Base-by-base conservation (phyloP, 371 early-diverging fungal genomes). In the Mortierella sp. region DNA sequence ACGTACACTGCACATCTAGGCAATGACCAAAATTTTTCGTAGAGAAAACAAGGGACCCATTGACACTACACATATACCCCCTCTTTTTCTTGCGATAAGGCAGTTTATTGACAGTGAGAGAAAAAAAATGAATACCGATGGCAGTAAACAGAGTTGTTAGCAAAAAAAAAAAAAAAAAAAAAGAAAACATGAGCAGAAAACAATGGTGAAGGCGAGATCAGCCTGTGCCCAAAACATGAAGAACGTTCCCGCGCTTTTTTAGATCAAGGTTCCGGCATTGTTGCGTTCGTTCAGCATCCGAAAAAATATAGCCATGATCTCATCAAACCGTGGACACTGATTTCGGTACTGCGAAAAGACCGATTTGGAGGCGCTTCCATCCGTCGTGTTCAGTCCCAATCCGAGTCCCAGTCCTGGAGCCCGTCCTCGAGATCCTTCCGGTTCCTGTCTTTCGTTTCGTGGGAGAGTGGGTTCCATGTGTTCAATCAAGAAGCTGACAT, bases 1-100 rank as follows among this genome's bases (percentile, higher is more conserved):
- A 61, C 70, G 18, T 64, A 69, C 42, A 70, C 70, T 1, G 49
- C 66, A 14, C 78, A 76, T 51, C 43, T 76, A 18, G 66, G 58
- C 45, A 46, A 67, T 1, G 67, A 72, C 31, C 49, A 48, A 10
- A 4, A 34, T 10, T n/a, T n/a, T n/a, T n/a, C n/a, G n/a, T n/a
- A n/a, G n/a, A n/a, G n/a, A n/a, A n/a, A n/a, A n/a, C n/a, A n/a
- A n/a, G n/a, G n/a, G n/a, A n/a, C n/a, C n/a, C n/a, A n/a, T n/a
- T n/a, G n/a, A n/a, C n/a, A n/a, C n/a, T n/a, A n/a, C n/a, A n/a
- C n/a, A n/a, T n/a, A n/a, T n/a, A n/a, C n/a, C 24, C 54, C 54
- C 18, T 41, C 27, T 41, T 55, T 39, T 53, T 13, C 39, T 16
- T 53, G 8, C 5, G 30, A 28, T 30, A 12, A 54, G 46, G n/a